Evolutionary conservation across 352 stramenopile species (phyloP).

Genomic region (Phytopythium cucurbitacearum): DNA sequence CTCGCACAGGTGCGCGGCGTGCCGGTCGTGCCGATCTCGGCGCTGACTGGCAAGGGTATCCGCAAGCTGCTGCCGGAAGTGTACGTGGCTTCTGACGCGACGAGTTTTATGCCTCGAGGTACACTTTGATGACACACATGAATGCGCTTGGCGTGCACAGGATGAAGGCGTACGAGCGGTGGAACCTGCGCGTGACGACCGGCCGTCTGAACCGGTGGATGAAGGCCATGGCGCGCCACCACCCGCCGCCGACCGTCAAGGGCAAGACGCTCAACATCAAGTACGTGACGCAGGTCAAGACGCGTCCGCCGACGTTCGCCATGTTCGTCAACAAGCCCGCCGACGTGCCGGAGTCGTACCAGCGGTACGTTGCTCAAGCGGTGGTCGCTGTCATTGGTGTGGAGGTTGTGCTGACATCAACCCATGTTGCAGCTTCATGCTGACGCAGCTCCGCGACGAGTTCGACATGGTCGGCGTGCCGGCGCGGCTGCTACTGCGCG

Average conservation of each 20-base stretch:
- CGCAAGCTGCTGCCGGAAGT: conserved; percentile 79
- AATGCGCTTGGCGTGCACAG: conserved; percentile 4
- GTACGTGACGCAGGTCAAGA: conserved; percentile 86
- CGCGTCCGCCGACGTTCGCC: conserved; percentile 72
- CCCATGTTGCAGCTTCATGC: conserved; percentile 36
- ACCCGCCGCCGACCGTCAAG: conserved; percentile 75
- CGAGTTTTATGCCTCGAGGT: conserved; percentile 1
- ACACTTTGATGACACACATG: background rate
- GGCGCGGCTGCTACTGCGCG: conserved; percentile 64
- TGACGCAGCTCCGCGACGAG: conserved; percentile 75
- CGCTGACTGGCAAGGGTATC: conserved; percentile 67
- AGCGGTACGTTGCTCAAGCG: conserved; percentile 27
- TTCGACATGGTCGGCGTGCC: conserved; percentile 85
- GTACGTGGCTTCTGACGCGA: conserved; percentile 13
- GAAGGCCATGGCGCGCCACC: conserved; percentile 78
- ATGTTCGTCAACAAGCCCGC: conserved; percentile 80
- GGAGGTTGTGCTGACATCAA: background rate
- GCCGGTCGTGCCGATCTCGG: conserved; percentile 74
- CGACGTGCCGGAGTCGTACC: conserved; percentile 72
- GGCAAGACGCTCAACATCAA: conserved; percentile 86
- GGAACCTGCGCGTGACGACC: conserved; percentile 75
- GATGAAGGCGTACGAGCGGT: conserved; percentile 79
- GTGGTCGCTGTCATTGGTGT: too few relatives aligned
- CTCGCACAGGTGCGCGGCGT: conserved; percentile 75
- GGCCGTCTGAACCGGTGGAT: conserved; percentile 79